phyloP scores from a whole-genome alignment of 2,329 filamentous ascomycete species.

The Hypoxylon rubiginosum region DNA sequence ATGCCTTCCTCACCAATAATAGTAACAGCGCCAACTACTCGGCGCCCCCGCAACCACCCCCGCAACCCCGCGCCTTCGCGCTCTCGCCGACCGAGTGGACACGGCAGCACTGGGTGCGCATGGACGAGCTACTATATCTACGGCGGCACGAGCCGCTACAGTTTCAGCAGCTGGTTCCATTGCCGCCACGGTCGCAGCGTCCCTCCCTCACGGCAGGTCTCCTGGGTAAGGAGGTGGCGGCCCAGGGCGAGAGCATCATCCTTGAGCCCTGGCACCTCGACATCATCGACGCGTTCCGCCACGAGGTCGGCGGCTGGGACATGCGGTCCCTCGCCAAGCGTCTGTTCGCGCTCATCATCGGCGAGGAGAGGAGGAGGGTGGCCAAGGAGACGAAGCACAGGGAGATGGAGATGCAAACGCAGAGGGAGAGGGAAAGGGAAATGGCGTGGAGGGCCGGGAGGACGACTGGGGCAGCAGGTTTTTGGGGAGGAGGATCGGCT shows the following conservation, averaged over 20 bases:
- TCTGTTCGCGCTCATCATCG: conserved; percentile 66
- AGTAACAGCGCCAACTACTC: background rate
- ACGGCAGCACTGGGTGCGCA: conserved; percentile 65
- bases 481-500: background rate
- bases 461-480: background rate
- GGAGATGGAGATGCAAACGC: conserved; percentile 4
- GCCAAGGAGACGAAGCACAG: conserved; percentile 35
- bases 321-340: conserved; percentile 64
- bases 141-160: conserved; percentile 59
- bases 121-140: conserved; percentile 66
- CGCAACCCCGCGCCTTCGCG: background rate
- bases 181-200: conserved; percentile 31
- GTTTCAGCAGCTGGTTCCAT: conserved; percentile 52
- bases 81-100: conserved; percentile 62
- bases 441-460: background rate
- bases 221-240: conserved; percentile 63
- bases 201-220: conserved; percentile 47
- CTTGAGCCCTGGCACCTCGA: conserved; percentile 71
- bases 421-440: conserved; percentile 17
- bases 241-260: conserved; percentile 61
- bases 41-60: background rate
- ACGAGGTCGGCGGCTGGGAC: conserved; percentile 64
- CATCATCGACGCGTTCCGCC: conserved; percentile 67
- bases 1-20: background rate
- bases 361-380: conserved; percentile 59